phyloP scores from a whole-genome alignment of 2,329 filamentous ascomycete species.

The Botrytis aclada region DNA sequence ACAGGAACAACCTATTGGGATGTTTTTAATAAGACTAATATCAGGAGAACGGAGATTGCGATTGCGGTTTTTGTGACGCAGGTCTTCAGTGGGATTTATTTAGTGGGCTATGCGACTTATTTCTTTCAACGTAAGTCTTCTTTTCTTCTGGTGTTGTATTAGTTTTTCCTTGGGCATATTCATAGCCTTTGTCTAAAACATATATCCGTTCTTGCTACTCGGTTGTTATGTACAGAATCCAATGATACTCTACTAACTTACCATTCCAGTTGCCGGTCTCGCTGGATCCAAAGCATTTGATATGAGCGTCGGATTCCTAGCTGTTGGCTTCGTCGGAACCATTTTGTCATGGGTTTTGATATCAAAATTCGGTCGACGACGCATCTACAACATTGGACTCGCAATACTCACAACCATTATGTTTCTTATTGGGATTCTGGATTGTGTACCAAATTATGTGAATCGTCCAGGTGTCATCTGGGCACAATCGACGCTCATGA shows the following conservation, averaged over 20 bases:
- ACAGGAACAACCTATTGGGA: constrained; percentile 47
- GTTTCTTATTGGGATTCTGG: constrained; percentile 43
- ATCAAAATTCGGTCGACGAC: constrained; percentile 57
- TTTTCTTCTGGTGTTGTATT: neutral
- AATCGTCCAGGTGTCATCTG: constrained; percentile 27
- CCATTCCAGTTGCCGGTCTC: constrained; percentile 54
- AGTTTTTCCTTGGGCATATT: neutral
- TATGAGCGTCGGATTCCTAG: constrained; percentile 60
- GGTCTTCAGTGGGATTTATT: constrained; percentile 60
- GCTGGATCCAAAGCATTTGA: constrained; percentile 52
- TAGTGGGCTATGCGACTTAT: constrained; percentile 60
- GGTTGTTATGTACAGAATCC: neutral
- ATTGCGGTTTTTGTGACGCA: constrained; percentile 56
- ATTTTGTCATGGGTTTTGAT: constrained; percentile 65
- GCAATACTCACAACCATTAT: constrained; percentile 51
- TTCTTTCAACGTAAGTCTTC: constrained; percentile 47
- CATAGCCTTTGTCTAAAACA: neutral
- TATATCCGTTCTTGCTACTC: neutral
- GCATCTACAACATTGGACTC: constrained; percentile 60
- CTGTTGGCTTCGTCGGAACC: constrained; percentile 57
- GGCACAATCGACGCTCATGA: constrained; percentile 27
- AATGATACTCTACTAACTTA: neutral
- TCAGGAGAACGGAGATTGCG: constrained; percentile 52
- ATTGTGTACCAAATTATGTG: constrained; percentile 38
- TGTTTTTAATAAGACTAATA: constrained; percentile 51